These are phyloP conservation scores for Phytomonas sp. DNA, from an alignment of 208 protist genomes.

Conservation along the genomic window DNA sequence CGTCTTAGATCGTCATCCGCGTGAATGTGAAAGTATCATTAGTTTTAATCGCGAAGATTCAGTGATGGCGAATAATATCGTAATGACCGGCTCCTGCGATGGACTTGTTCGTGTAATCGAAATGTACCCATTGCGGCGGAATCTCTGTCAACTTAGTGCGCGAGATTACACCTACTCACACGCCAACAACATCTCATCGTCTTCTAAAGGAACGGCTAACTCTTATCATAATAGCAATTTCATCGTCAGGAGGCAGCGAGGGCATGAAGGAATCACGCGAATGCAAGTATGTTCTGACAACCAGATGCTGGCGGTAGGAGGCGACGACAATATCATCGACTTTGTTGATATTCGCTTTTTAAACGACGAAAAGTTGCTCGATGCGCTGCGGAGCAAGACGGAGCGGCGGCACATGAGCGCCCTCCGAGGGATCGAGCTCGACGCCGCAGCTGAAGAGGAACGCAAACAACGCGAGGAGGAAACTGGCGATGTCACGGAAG, in stretches of 20 bases:
- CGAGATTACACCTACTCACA: conserved; percentile 80
- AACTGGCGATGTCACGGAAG: conserved; percentile 10
- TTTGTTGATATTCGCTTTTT: conserved; percentile 87
- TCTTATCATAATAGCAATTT: conserved; percentile 18
- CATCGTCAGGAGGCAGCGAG: conserved; percentile 36
- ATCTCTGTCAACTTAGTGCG: conserved; percentile 82
- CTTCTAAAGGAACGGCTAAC: conserved; percentile 17
- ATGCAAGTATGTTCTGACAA: conserved; percentile 75
- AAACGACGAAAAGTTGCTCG: conserved; percentile 61
- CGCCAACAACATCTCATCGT: conserved; percentile 26
- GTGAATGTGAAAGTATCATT: conserved; percentile 79
- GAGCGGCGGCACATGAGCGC: conserved; percentile 74
- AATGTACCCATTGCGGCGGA: conserved; percentile 81
- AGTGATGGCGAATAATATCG: conserved; percentile 82
- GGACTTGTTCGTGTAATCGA: conserved; percentile 81
- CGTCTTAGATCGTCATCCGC: conserved; percentile 62
- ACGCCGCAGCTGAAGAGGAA: conserved; percentile 32
- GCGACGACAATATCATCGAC: conserved; percentile 74
- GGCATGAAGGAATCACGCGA: conserved; percentile 59
- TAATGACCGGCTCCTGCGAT: conserved; percentile 82
- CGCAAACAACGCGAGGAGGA: conserved; percentile 13
- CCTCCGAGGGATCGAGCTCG: conserved; percentile 55
- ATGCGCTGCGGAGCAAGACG: conserved; percentile 55
- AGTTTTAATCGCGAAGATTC: conserved; percentile 77
- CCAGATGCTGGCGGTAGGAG: conserved; percentile 66